Conservation (phyloP, 2,329 filamentous ascomycete genomes). For the Fusarium denticulatum region DNA sequence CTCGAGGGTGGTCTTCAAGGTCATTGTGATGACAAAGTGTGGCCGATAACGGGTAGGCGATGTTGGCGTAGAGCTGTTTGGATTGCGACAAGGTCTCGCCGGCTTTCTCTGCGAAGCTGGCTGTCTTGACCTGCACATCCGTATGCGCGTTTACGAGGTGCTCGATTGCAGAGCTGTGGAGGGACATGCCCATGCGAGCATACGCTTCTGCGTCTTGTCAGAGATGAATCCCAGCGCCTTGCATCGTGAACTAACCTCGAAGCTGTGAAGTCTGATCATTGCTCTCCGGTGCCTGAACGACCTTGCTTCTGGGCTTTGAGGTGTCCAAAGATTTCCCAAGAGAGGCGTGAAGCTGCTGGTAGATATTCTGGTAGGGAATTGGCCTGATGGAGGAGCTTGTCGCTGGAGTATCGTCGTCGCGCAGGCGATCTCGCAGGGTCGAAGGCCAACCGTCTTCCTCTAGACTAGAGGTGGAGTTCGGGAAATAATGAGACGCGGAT, state of each 20-base stretch:
- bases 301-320: neutral
- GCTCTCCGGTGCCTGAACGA: neutral
- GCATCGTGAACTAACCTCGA: constrained; percentile 20
- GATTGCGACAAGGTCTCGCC: constrained; percentile 21
- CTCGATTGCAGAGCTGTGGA: constrained; percentile 10
- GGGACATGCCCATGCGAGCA: constrained; percentile 28
- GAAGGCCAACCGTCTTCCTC: constrained; percentile 31
- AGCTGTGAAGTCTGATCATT: constrained; percentile 26
- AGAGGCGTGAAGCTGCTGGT: constrained; percentile 39
- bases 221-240: fast-evolving
- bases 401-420: constrained; percentile 33
- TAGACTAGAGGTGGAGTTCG: constrained; percentile 12
- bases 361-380: constrained; percentile 27
- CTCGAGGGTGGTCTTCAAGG: constrained; percentile 32
- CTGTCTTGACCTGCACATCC: constrained; percentile 36
- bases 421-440: constrained; percentile 44
- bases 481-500: neutral
- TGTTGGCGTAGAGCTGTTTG: constrained; percentile 45
- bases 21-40: constrained; percentile 45
- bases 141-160: constrained; percentile 38
- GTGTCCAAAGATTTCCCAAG: constrained; percentile 9
- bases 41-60: constrained; percentile 45
- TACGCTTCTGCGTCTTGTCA: constrained; percentile 37
- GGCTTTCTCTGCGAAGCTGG: constrained; percentile 31
- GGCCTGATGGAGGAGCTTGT: constrained; percentile 2